Conservation (phyloP, 2,329 filamentous ascomycete genomes). For the Xylariaceae sp. region DNA sequence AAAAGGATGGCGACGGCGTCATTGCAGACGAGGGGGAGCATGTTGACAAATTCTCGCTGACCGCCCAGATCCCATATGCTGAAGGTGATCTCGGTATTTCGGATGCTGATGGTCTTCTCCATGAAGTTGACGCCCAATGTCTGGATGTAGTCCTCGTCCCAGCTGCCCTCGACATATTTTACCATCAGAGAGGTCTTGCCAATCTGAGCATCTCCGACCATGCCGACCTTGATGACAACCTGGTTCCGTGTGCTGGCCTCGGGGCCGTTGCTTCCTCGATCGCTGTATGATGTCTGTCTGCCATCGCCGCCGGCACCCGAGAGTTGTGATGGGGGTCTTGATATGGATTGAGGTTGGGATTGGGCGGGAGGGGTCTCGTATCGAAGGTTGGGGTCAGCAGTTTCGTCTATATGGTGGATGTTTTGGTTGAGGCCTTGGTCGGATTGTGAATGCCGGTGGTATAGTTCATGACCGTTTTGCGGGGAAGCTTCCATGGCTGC, state of each 20-base stretch:
- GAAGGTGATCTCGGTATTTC: conserved; percentile 99
- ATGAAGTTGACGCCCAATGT: conserved; percentile 99
- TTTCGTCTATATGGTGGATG: conserved; percentile 24
- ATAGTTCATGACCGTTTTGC: conserved; percentile 27
- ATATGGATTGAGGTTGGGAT: conserved; percentile 38
- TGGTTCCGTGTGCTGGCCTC: conserved; percentile 56
- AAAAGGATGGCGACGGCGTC: conserved; percentile 97
- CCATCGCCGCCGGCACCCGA: conserved; percentile 39
- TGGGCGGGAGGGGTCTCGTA: conserved; percentile 47
- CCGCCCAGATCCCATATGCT: conserved; percentile 98
- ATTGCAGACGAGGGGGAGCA: conserved; percentile 98
- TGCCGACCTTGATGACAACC: conserved; percentile 98
- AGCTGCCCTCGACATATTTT: conserved; percentile 98
- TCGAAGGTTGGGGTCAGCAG: conserved; percentile 39
- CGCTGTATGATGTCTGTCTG: conserved; percentile 40
- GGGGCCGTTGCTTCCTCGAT: conserved; percentile 40
- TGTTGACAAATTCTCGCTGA: conserved; percentile 98
- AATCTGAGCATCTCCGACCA: conserved; percentile 98
- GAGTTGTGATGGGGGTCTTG: conserved; percentile 53
- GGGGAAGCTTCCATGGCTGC: too few species aligned
- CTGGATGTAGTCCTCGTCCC: conserved; percentile 99
- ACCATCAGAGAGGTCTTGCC: conserved; percentile 99
- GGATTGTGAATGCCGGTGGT: conserved; percentile 46
- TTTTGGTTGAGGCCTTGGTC: conserved; percentile 44
- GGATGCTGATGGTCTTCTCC: conserved; percentile 99